Conservation (phyloP, 2,329 filamentous ascomycete genomes). For the Microcera coccophila region DNA sequence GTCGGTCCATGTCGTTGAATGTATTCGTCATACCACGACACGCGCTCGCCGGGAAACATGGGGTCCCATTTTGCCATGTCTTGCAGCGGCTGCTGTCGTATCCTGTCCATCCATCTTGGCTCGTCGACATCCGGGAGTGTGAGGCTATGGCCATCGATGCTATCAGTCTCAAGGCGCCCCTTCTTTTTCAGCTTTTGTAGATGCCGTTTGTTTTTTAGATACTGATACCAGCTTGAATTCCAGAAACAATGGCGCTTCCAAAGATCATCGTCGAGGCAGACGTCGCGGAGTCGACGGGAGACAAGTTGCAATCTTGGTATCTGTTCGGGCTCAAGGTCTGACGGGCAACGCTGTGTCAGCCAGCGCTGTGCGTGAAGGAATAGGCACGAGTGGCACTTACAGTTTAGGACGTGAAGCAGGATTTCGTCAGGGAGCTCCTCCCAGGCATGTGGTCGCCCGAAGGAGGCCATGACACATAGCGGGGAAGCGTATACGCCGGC, state of each 20-base stretch:
- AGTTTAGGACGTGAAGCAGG: conserved; percentile 58
- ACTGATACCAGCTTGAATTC: conserved; percentile 61
- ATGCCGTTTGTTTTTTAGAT: conserved; percentile 44
- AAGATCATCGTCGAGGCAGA: conserved; percentile 69
- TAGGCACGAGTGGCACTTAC: conserved; percentile 40
- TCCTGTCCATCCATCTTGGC: conserved; percentile 6
- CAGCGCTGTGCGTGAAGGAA: conserved; percentile 1
- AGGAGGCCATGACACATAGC: conserved; percentile 27
- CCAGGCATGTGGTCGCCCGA: conserved; percentile 22
- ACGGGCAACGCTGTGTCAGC: conserved; percentile 16
- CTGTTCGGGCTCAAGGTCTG: conserved; percentile 36
- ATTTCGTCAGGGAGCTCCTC: conserved; percentile 62
- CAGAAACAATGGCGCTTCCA: conserved; percentile 77
- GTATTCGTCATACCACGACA: conserved; percentile 87
- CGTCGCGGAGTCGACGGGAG: conserved; percentile 59
- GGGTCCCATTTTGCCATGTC: conserved; percentile 82
- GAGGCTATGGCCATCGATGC: conserved; percentile 4
- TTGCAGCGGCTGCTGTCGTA: conserved; percentile 34
- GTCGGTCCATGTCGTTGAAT: conserved; percentile 75
- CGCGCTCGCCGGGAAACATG: conserved; percentile 63
- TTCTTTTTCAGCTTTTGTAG: conserved; percentile 31
- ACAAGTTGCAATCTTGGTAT: conserved; percentile 66
- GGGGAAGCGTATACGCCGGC: neutral
- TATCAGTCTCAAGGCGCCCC: conserved; percentile 4
- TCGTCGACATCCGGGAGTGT: conserved; percentile 24